A percentile compares a stretch with the other conserved stretches of the same genome.
These are phyloP conservation scores for Microascus cirrosus DNA, from an alignment of 2,329 filamentous ascomycete species.

Conservation along the genomic window DNA sequence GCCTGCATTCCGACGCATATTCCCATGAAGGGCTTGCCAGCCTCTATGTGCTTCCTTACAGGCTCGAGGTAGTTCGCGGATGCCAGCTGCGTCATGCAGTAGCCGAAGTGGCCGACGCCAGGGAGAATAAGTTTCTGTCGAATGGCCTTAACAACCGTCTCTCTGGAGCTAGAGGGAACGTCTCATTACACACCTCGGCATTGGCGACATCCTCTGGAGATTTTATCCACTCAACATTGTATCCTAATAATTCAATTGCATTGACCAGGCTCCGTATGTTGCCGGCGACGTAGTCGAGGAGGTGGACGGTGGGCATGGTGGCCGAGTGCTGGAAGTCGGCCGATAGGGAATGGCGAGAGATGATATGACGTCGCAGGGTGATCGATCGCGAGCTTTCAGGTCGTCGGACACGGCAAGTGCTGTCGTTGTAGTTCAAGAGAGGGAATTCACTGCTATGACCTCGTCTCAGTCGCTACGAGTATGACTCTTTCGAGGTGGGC, in stretches of 20 bases:
- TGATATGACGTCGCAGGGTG: neutral
- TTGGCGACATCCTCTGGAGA: slow-evolving; percentile 72
- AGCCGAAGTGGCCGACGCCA: slow-evolving; percentile 94
- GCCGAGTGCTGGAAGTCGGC: slow-evolving; percentile 4
- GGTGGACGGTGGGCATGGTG: slow-evolving; percentile 65
- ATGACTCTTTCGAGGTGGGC: slow-evolving; percentile 1
- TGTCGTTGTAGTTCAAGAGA: neutral
- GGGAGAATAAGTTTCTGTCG: slow-evolving; percentile 85
- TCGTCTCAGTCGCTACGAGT: neutral
- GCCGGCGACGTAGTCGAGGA: slow-evolving; percentile 85
- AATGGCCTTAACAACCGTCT: neutral
- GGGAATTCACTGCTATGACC: neutral
- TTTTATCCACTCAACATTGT: slow-evolving; percentile 83
- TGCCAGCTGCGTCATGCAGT: slow-evolving; percentile 79
- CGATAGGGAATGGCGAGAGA: neutral
- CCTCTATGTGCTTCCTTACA: slow-evolving; percentile 69
- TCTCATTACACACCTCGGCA: slow-evolving; percentile 56
- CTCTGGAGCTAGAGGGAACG: neutral
- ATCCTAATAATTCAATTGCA: slow-evolving; percentile 92
- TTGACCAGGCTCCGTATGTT: slow-evolving; percentile 95
- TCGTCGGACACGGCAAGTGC: neutral
- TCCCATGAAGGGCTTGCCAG: slow-evolving; percentile 95
- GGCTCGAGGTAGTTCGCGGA: slow-evolving; percentile 75
- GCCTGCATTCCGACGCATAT: slow-evolving; percentile 94
- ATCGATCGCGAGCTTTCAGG: neutral